Conservation (phyloP, 1,284 basidiomycete genomes). For the Heterobasidion irregulare region DNA sequence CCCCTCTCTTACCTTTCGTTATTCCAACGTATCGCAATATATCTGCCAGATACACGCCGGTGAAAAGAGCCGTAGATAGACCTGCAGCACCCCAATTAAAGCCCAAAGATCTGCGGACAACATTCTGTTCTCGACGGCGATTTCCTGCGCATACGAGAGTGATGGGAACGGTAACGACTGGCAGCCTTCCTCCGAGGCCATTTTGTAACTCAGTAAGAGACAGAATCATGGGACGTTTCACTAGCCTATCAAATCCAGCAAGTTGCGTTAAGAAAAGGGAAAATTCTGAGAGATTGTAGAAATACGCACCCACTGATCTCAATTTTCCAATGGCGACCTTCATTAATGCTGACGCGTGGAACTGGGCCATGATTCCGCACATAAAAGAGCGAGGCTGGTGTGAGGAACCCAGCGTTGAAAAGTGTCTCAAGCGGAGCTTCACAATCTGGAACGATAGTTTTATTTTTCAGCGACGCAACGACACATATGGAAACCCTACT, state of each 20-base stretch:
- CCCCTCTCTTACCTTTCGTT: not conserved
- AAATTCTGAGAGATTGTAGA: not conserved
- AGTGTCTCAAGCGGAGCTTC: constrained; percentile 9
- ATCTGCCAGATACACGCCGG: constrained; percentile 57
- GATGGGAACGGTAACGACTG: constrained; percentile 52
- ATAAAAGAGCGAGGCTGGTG: constrained; percentile 56
- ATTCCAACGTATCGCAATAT: constrained; percentile 25
- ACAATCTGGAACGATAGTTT: not conserved
- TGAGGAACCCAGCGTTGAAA: constrained; percentile 41
- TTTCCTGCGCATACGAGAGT: constrained; percentile 68
- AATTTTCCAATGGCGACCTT: constrained; percentile 39
- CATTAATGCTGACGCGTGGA: constrained; percentile 35
- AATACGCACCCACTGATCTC: constrained; percentile 30
- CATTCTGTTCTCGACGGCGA: constrained; percentile 62
- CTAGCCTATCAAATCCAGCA: not conserved
- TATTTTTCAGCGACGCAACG: not conserved
- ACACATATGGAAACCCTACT: constrained; percentile 21
- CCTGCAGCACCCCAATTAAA: constrained; percentile 51
- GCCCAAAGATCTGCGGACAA: constrained; percentile 53
- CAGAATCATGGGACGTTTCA: not conserved
- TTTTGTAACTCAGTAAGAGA: not conserved
- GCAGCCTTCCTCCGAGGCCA: constrained; percentile 22
- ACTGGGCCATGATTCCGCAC: constrained; percentile 65
- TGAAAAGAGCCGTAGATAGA: constrained; percentile 48
- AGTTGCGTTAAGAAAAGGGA: not conserved